Percentiles rank a stretch among this genome's conserved stretches.
Conservation (phyloP, 768 basidiomycete species). For the Mycena pura region DNA sequence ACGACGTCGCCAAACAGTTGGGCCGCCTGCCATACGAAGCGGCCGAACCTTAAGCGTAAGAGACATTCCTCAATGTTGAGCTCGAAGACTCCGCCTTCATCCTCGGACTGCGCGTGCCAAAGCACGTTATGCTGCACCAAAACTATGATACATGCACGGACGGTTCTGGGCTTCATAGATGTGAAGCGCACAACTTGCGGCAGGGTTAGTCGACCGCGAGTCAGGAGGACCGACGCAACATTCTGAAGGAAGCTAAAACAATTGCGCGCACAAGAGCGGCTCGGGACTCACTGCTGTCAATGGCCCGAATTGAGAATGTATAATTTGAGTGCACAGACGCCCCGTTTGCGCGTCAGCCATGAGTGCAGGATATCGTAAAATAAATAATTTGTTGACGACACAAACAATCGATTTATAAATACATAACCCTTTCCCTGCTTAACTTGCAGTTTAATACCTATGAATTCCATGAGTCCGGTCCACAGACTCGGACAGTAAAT, state of each 20-base stretch:
- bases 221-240: constrained; percentile 76
- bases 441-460: too few relatives aligned
- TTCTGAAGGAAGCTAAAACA: constrained; percentile 50
- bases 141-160: constrained; percentile 74
- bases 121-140: constrained; percentile 92
- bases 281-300: constrained; percentile 46
- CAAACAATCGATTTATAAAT: too few relatives aligned
- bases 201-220: constrained; percentile 81
- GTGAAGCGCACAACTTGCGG: constrained; percentile 73
- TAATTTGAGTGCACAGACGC: constrained; percentile 57
- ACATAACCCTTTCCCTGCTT: too few relatives aligned
- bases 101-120: constrained; percentile 79
- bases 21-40: constrained; percentile 77
- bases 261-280: neutral
- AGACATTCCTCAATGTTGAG: constrained; percentile 86
- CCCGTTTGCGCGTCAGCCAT: constrained; percentile 62
- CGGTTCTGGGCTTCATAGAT: constrained; percentile 66
- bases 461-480: constrained; percentile 14
- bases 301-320: constrained; percentile 58
- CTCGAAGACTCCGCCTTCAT: constrained; percentile 80
- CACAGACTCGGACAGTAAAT: constrained; percentile 20
- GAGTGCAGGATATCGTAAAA: too few relatives aligned
- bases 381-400: too few relatives aligned
- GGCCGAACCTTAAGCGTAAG: constrained; percentile 81
- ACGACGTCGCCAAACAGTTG: constrained; percentile 75